Evolutionary conservation across 1,284 basidiomycete species (phyloP).

Genomic region (Apiotrichum laibachii): DNA sequence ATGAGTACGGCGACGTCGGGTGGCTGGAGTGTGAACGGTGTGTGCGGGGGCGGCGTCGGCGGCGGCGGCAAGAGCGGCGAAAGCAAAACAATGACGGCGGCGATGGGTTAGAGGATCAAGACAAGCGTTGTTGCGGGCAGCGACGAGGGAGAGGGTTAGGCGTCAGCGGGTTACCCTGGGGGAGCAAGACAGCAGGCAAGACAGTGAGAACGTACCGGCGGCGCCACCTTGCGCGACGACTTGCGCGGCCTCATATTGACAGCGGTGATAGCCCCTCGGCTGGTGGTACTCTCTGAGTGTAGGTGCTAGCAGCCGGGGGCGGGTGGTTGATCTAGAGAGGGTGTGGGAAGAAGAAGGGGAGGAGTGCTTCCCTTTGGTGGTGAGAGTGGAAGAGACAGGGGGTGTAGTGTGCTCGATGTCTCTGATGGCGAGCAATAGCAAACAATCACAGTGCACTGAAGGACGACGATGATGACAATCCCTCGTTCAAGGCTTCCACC

Average conservation of each 20-base stretch:
- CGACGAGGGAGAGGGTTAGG: no score
- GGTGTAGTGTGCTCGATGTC: background rate
- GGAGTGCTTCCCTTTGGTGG: background rate
- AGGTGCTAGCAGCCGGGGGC: constrained; percentile 4
- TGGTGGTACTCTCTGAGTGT: background rate
- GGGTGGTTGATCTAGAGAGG: constrained; percentile 1
- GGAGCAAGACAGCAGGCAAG: no score
- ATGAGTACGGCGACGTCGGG: constrained; percentile 39
- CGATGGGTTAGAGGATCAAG: no score
- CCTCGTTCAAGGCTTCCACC: background rate
- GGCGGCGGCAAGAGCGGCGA: background rate
- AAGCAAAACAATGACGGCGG: background rate
- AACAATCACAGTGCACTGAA: background rate
- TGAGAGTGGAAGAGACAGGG: background rate
- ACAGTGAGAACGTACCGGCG: constrained; percentile 27
- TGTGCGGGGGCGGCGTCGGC: no score
- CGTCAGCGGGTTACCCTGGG: no score
- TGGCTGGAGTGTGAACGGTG: constrained; percentile 20
- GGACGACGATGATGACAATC: background rate
- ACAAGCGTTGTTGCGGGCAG: no score
- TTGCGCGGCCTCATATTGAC: constrained; percentile 44
- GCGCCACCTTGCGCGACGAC: constrained; percentile 35
- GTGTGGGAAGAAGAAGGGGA: background rate
- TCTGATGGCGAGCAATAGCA: no score
- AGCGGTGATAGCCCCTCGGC: background rate